A percentile compares a stretch with the other conserved stretches of the same genome.
These are phyloP conservation scores for Solanum bulbocastanum DNA, from an alignment of 257 asterid genomes.

Conservation along the genomic window DNA sequence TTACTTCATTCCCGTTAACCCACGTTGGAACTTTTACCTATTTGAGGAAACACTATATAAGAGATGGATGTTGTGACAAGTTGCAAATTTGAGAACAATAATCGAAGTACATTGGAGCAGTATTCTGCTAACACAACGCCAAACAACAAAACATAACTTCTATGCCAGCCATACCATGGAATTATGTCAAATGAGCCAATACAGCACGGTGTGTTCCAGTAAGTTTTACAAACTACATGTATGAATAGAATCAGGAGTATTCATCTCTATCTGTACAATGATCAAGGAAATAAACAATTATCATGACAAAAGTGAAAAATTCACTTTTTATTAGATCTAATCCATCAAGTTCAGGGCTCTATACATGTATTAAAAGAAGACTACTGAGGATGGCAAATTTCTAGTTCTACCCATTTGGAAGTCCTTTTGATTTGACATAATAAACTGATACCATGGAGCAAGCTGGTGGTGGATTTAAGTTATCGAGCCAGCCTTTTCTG, in stretches of 20 bases:
- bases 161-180: not conserved
- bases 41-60: conserved; percentile 1
- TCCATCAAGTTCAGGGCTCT: not conserved
- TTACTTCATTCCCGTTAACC: conserved; percentile 63
- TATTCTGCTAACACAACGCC: not conserved
- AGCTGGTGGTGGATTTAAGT: not conserved
- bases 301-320: not conserved
- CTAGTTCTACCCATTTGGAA: not conserved
- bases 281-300: not conserved
- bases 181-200: not conserved
- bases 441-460: not conserved
- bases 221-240: not conserved
- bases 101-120: not conserved
- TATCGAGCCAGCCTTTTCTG: not conserved
- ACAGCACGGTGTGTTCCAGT: not conserved
- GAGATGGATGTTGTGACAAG: not conserved
- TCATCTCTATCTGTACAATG: not conserved
- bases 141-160: not conserved
- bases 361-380: not conserved
- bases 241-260: not conserved
- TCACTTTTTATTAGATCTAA: not conserved
- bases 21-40: conserved; percentile 97
- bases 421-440: not conserved
- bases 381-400: not conserved
- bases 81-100: not conserved